Percentiles rank a stretch among this genome's conserved stretches.
phyloP scores from a whole-genome alignment of 2,329 filamentous ascomycete species.

The Grosmannia clavigera region DNA sequence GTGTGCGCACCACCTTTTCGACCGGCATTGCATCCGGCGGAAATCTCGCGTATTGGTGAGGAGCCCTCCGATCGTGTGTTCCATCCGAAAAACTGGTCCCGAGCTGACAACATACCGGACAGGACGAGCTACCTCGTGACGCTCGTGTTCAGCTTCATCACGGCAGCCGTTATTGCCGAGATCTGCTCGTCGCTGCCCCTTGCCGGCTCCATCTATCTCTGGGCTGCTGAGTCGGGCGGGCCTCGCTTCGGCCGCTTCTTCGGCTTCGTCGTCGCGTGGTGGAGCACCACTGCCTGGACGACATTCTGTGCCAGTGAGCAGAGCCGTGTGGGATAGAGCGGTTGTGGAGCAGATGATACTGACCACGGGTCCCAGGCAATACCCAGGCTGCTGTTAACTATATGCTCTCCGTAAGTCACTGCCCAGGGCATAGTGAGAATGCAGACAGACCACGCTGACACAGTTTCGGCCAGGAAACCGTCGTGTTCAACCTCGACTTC shows the following conservation, averaged over 20 bases:
- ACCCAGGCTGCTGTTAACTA: too few species aligned
- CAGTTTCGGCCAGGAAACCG: background rate
- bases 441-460: too few species aligned
- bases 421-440: too few species aligned
- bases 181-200: slow-evolving; percentile 11
- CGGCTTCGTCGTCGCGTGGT: slow-evolving; percentile 9
- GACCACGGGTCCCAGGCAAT: too few species aligned
- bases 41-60: slow-evolving; percentile 7
- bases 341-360: too few species aligned
- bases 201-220: slow-evolving; percentile 6
- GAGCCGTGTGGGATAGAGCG: too few species aligned
- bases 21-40: slow-evolving; percentile 7
- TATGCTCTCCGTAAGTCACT: too few species aligned
- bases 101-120: background rate
- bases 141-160: slow-evolving; percentile 7
- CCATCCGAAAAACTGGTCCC: too few species aligned
- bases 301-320: slow-evolving; percentile 9
- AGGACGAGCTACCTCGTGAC: slow-evolving; percentile 7
- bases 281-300: slow-evolving; percentile 10
- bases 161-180: slow-evolving; percentile 8
- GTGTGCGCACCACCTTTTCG: slow-evolving; percentile 8
- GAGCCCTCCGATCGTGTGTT: background rate
- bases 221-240: background rate
- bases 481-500: slow-evolving; percentile 7
- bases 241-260: background rate